Evolutionary conservation across 2,329 filamentous ascomycete genomes (phyloP), one percentile per base, ranked within the genome.

Genomic region (Leptosphaerulina australis): DNA sequence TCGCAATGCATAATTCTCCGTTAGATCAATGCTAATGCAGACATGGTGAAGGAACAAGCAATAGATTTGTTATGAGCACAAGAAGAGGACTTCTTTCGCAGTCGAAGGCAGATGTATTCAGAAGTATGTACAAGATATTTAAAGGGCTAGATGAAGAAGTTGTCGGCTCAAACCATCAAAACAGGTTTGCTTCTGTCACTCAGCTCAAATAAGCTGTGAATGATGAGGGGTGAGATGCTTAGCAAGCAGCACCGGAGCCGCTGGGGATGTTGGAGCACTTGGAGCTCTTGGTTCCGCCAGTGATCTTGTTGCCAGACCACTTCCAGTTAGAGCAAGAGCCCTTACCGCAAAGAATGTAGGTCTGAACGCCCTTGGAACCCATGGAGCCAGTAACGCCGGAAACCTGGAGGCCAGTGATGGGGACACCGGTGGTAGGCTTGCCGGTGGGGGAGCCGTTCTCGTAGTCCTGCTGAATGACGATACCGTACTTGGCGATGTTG

Each of bases 311-410:
- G 30, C 71, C 75, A 3, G 67, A 72, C 80, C 81, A 85, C 11
- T 75, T 79, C 80, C 82, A 86, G 69, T 77, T 73, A 4, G 73
- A 75, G 71, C 80, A 83, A 53, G 74, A 74, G 24, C 77, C 80
- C 30, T 65, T 71, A n/a, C 78, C 82, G 59, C 83, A 85, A 11
- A 84, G 77, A 49, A 85, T 79, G 62, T 81, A 81, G 50, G 83
- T 67, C 17, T 79, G 44, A 3, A 66, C 68, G 1, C 68, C 75
- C 25, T 60, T 66, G 29, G 58, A 56, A 4, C 46, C 17, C 18
- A 73, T 64, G 9, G 59, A 55, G 15, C 79, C 80, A 3, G 70
- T 76, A 39, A 81, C 69, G 34, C 71, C 69, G 29, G 62, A 49
- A 5, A 81, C 37, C 0, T 64, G 71, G 11, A 81, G 63, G n/a